Base-by-base conservation (phyloP, 345 rosid species). In the Pugionium cornutum region DNA sequence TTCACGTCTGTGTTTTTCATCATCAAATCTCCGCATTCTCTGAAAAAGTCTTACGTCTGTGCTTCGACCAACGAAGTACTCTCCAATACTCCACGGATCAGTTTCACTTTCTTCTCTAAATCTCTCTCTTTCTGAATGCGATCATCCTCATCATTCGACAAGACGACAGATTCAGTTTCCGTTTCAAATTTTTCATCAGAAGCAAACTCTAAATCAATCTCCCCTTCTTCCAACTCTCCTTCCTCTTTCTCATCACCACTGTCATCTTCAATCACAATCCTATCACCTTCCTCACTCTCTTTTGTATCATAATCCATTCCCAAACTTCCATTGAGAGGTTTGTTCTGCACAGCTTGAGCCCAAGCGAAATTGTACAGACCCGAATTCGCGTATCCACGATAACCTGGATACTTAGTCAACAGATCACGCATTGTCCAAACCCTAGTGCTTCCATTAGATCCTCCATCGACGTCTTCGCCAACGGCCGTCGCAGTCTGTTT, bases 221-320 rank as follows among this genome's bases (percentile, higher is more conserved):
- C 99, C 1, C 99, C 99, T 76, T 94, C 99, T 76, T 94, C 99
- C 76, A 94, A 68, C 73, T 94, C 99, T 9, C 95, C 97, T 48
- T 91, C 99, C 70, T 92, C 99, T 71, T 78, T 87, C 83, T 89
- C 96, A 56, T 82, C 96, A 2, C 72, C 83, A 54, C 80, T 79
- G 35, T 70, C 18, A 18, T 18, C 96, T 50, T 79, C 95, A 74
- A 79, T 82, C 79, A 81, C 77, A 72, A 83, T 85, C 60, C 53
- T 67, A 67, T 76, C 63, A 57, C 59, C 74, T 11, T 72, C 79
- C 41, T 60, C 70, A 4, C 82, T 76, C 49, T 70, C 83, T 18
- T 80, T 81, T 1, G 71, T 70, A 7, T 82, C 97, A 45, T 75
- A 68, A 32, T 83, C 85, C 73, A 64, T 80, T 7, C 62, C 85